Evolutionary conservation across 768 basidiomycete genomes (phyloP).

Genomic region (Pleurotus sapidus): DNA sequence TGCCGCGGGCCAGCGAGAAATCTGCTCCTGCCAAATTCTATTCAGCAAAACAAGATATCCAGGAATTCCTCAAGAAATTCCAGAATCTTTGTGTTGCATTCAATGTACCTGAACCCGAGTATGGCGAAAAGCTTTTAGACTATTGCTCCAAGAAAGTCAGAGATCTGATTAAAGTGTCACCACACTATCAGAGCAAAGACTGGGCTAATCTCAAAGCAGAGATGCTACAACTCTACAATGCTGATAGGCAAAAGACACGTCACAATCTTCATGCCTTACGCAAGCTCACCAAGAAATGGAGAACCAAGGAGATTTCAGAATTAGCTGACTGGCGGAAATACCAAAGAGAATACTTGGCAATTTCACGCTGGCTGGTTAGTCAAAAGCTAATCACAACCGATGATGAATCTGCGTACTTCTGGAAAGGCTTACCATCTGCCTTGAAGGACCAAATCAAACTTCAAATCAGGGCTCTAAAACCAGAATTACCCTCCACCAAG

Average conservation of each 20-base stretch:
- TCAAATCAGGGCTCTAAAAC: neutral
- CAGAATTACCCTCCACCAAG: neutral
- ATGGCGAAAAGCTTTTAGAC: neutral
- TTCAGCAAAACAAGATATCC: neutral
- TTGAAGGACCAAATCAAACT: neutral
- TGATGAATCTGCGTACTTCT: constrained; percentile 10
- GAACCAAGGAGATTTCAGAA: neutral
- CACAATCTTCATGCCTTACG: neutral
- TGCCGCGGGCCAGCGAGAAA: constrained; percentile 1
- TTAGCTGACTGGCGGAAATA: constrained; percentile 9
- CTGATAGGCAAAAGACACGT: neutral
- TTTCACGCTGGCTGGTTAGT: constrained; percentile 10
- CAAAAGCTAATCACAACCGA: constrained; percentile 6
- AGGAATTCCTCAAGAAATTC: neutral
- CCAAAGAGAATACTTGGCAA: constrained; percentile 4
- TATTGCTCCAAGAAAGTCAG: neutral
- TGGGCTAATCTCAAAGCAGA: neutral
- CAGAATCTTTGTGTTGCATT: neutral
- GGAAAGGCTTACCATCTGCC: constrained; percentile 10
- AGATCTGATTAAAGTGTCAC: neutral
- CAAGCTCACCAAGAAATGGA: neutral
- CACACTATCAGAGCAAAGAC: neutral
- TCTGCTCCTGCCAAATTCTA: neutral
- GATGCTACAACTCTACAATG: neutral
- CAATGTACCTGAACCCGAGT: neutral